phyloP scores from a whole-genome alignment of 2,329 filamentous ascomycete species.

The Aspergillus persii region DNA sequence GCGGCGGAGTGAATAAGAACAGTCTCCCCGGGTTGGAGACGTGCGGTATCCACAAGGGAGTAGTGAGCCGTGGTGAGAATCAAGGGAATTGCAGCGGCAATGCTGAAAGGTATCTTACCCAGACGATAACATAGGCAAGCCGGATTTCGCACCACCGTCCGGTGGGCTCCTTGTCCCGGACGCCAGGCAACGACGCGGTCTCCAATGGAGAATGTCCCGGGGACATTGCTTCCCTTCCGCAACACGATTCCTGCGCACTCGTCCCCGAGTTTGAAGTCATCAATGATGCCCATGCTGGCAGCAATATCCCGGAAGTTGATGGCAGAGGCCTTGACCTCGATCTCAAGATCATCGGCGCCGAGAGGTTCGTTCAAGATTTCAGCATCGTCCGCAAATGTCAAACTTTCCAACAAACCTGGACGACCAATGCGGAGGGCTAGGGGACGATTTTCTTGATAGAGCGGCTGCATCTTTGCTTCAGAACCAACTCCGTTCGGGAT shows the following conservation, averaged over 20 bases:
- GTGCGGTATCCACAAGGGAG: not conserved
- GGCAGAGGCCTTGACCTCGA: conserved; percentile 1
- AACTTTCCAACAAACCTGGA: not conserved
- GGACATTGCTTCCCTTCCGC: not conserved
- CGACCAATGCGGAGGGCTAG: conserved; percentile 1
- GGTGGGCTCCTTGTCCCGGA: conserved; percentile 3
- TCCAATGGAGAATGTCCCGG: not conserved
- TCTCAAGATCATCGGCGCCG: not conserved
- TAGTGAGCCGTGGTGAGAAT: conserved; percentile 1
- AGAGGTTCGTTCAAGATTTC: not conserved
- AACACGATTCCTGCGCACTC: conserved; percentile 1
- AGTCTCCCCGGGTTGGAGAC: conserved; percentile 1
- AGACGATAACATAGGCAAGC: not conserved
- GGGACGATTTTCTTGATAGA: not conserved
- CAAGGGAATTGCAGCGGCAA: not conserved
- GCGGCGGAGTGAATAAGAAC: conserved; percentile 2
- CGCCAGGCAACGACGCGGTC: not conserved
- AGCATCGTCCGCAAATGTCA: conserved; percentile 2
- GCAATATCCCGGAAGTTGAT: conserved; percentile 4
- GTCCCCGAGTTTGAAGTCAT: conserved; percentile 2
- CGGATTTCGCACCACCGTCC: not conserved
- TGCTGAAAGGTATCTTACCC: not conserved
- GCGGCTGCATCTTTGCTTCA: not conserved
- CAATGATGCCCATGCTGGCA: not conserved
- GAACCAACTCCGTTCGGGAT: not conserved